Base-by-base conservation (phyloP, 2,329 filamentous ascomycete species). In the Uncinocarpus reesii region DNA sequence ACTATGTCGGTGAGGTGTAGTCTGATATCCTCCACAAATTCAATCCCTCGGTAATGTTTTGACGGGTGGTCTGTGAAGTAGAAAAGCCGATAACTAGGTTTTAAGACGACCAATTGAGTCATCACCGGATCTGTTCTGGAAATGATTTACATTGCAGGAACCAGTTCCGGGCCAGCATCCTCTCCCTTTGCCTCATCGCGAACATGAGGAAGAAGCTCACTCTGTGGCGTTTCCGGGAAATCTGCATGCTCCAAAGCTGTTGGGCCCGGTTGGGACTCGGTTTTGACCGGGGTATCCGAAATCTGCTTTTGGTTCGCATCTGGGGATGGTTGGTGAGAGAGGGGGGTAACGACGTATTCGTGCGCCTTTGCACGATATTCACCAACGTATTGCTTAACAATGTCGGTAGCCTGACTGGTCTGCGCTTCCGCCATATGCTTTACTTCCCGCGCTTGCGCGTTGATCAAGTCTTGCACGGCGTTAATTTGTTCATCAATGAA, bases 321-420 rank as follows among this genome's bases (percentile, higher is more conserved):
- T 3, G 38, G 60, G 36, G 64, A 59, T 34, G 57, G 58, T 47
- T 49, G 48, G 7, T 50, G 49, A 37, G 53, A 48, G 34, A 52
- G 54, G 32, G 55, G 50, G 26, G 59, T 58, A 24, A 67, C 69
- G 42, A 78, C 71, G 57, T 71, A 69, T 53, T 77, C 77, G 58
- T 78, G 73, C 34, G 79, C 79, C 67, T 79, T 78, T 59, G 68
- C 65, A 52, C 73, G 75, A 65, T 80, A 80, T 55, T 80, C 75
- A 54, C 72, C 74, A 44, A 79, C 74, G 52, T 79, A 78, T 55
- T 70, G 72, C 63, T 76, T 75, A 58, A 79, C 70, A 43, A 74
- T 68, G 57, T 75, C 75, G 50, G 76, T 71, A 15, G 77, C 78
- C 54, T 74, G 76, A 56, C 68, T 70, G 50, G 77, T 78, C 55